Base-by-base conservation (phyloP, 805 yeast genomes). In the Starmerella scarabaei region DNA sequence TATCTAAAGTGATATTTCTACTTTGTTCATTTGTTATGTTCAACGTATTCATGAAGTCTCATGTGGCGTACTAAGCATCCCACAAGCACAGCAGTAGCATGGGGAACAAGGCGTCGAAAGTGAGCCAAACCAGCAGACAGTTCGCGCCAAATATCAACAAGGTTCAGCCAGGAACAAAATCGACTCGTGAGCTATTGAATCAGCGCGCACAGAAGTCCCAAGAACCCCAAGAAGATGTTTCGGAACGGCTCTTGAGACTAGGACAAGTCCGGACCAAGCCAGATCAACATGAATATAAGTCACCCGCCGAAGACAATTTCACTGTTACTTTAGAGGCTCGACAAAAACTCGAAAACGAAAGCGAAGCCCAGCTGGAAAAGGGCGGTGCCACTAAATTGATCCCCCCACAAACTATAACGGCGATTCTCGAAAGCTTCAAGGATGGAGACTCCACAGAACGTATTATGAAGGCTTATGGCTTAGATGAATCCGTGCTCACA, bases 351-450 rank as follows among this genome's bases (percentile, higher is more conserved):
- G 42, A 42, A 40, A 46, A 40, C 7, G 35, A 40, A 15, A 31
- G 26, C 14, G 26, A 28, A 3, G 40, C 44, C 4, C 30, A 38
- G 28, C 18, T 36, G 2, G 47, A 44, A 17, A 21, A 33, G 21
- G 23, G 32, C n/a, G 41, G 41, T 3, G 40, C 46, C 1, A 39
- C 41, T 16, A 40, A 42, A 3, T 26, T 41, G 28, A 32, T 52
- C 4, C 55, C 51, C 14, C 45, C 53, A 4, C 46, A 37, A 21
- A 52, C 58, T 5, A 47, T 54, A 24, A 38, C 49, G 11, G 47
- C 55, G 1, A 40, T 54, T 18, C 42, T 54, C 6, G 39, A 35
- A 14, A 40, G 47, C 15, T 38, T 49, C 8, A 38, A 40, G 18
- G 52, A 45, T 9, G 55, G 54, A 23, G 56, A 51, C 20, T 24